Evolutionary conservation across 495 filamentous ascomycete genomes (phyloP), one percentile per base, ranked within the genome.

Genomic region (Penicillium nucicola): DNA sequence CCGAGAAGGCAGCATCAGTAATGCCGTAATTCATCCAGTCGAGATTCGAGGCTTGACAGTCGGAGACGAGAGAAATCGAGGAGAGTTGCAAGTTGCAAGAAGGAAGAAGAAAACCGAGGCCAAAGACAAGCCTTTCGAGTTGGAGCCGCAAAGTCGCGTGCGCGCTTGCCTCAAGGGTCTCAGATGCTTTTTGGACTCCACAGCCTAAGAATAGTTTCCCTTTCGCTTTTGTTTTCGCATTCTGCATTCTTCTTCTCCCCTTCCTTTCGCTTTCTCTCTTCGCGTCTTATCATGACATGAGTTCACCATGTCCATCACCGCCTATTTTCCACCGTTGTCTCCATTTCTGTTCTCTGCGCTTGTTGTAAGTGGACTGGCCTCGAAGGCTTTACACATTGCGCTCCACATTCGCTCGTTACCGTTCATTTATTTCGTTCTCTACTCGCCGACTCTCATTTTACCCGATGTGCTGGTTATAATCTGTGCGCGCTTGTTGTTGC

Each of bases 331-430:
- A 12, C 62, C 65, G 23, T 15, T 62, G 17, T 45, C 62, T 28
- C 58, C 64, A 1, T 66, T 68, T 39, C 59, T 69, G 33, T 72
- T 69, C 58, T 58, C 69, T n/a, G 48, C 60, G 7, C 55, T 72
- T 19, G 60, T 65, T 18, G 68, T 72, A 30, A 62, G 66, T 23
- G 62, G 67, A 5, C 55, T 72, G 22, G 58, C 66, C 32, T 61
- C 69, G 19, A 72, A 72, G 53, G 42, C 60, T 10, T 47, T 72
- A 35, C 69, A 72, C 30, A 61, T 72, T 37, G 64, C 64, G 22
- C 56, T 67, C 14, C 69, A 72, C 57, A 52, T 72, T 17, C 54
- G 47, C 14, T 61, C 69, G 1, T 32, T 72, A 35, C 69, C 69
- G 0, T 61, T 71, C 41, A 59, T 72, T 35, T 64, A 69, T 35